A percentile compares a stretch with the other conserved stretches of the same genome.
Evolutionary conservation across 441 rosid genomes (phyloP).

Genomic region (California macrophylla): DNA sequence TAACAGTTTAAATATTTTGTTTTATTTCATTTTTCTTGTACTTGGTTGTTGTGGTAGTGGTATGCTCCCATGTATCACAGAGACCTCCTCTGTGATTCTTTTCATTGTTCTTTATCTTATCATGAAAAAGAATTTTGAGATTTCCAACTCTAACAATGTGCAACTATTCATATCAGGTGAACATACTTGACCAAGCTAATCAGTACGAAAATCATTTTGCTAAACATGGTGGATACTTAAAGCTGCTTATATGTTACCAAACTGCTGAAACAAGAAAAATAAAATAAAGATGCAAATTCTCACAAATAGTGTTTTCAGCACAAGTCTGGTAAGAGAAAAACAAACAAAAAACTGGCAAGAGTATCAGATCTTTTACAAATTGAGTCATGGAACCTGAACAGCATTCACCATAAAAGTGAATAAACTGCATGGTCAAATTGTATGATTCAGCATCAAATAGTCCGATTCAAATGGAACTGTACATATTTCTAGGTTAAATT

Average conservation of each 20-base stretch:
- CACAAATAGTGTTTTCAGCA: not conserved
- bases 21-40: not conserved
- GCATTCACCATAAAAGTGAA: not conserved
- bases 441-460: not conserved
- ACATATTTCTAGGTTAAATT: slow-evolving; percentile 1
- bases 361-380: not conserved
- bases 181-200: not conserved
- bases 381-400: not conserved
- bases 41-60: too few relatives aligned
- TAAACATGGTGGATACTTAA: not conserved
- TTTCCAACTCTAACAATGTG: not conserved
- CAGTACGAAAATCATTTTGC: not conserved
- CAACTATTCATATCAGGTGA: not conserved
- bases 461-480: not conserved
- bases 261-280: not conserved
- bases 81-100: not conserved
- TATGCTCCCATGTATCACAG: not conserved
- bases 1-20: too few relatives aligned
- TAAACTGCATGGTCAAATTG: not conserved
- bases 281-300: not conserved
- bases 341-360: not conserved
- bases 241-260: not conserved
- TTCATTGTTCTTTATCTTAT: not conserved
- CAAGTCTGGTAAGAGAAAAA: not conserved
- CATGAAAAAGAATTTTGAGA: not conserved